Conservation (phyloP, 441 rosid species). For the Adansonia madagascariensis region DNA sequence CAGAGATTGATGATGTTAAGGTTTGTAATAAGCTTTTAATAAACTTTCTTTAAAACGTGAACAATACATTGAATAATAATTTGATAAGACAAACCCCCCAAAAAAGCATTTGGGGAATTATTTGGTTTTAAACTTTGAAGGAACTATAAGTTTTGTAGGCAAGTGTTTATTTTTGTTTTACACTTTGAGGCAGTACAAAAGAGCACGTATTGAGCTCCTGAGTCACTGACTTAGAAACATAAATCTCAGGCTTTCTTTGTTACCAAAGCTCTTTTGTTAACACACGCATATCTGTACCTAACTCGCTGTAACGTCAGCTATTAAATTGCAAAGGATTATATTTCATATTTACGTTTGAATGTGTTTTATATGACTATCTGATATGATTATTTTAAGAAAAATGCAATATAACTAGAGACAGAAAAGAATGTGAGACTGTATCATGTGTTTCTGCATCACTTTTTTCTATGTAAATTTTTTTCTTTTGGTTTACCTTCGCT, state of each 20-base stretch:
- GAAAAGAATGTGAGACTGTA: background rate
- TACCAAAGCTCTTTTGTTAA: constrained; percentile 38
- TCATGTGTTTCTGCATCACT: constrained; percentile 15
- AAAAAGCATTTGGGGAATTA: background rate
- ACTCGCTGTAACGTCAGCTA: too few relatives aligned
- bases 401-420: background rate
- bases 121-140: background rate
- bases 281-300: too few relatives aligned
- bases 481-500: too few relatives aligned
- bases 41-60: background rate
- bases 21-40: constrained; percentile 34
- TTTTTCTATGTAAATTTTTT: constrained; percentile 22
- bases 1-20: constrained; percentile 83
- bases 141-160: background rate
- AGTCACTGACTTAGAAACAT: constrained; percentile 36
- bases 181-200: constrained; percentile 23
- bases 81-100: background rate
- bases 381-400: too few relatives aligned
- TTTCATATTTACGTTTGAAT: too few relatives aligned
- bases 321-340: too few relatives aligned
- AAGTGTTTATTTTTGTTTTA: constrained; percentile 9
- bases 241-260: constrained; percentile 45
- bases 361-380: too few relatives aligned
- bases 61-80: background rate
- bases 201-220: constrained; percentile 32